Evolutionary conservation across 2,329 filamentous ascomycete genomes (phyloP).

Genomic region (Rasamsonia emersonii): DNA sequence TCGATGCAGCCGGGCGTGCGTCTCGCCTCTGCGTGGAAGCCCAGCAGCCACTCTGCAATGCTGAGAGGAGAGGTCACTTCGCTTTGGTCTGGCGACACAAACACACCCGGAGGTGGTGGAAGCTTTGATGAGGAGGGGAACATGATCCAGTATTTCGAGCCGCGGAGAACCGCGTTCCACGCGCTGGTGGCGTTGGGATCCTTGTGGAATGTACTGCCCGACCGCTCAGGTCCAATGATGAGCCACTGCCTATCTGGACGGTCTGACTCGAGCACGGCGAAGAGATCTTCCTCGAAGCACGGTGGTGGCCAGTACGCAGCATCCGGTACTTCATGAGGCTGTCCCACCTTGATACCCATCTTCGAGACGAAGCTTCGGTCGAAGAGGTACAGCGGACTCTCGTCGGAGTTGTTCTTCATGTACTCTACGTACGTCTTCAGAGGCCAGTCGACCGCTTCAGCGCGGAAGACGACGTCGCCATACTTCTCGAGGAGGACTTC

Average conservation of each 20-base stretch:
- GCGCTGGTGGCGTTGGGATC: constrained; percentile 62
- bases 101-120: constrained; percentile 75
- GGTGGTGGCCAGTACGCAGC: constrained; percentile 68
- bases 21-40: constrained; percentile 78
- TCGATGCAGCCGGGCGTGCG: constrained; percentile 68
- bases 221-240: constrained; percentile 77
- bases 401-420: constrained; percentile 69
- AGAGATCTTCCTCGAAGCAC: constrained; percentile 82
- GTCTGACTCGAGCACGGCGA: constrained; percentile 66
- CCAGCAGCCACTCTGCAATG: constrained; percentile 92
- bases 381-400: constrained; percentile 88
- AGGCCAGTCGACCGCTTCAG: constrained; percentile 90
- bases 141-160: constrained; percentile 98
- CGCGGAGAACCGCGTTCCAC: constrained; percentile 89
- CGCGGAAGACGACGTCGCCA: constrained; percentile 63
- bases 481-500: constrained; percentile 59
- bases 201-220: constrained; percentile 93
- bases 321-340: constrained; percentile 28
- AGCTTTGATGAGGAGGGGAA: constrained; percentile 62
- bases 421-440: constrained; percentile 74
- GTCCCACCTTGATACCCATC: constrained; percentile 61
- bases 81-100: constrained; percentile 77
- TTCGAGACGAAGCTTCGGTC: constrained; percentile 81
- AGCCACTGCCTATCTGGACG: constrained; percentile 87
- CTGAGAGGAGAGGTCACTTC: constrained; percentile 90